Evolutionary conservation across 2,329 filamentous ascomycete genomes (phyloP).

Genomic region (Corinectria fuckeliana): DNA sequence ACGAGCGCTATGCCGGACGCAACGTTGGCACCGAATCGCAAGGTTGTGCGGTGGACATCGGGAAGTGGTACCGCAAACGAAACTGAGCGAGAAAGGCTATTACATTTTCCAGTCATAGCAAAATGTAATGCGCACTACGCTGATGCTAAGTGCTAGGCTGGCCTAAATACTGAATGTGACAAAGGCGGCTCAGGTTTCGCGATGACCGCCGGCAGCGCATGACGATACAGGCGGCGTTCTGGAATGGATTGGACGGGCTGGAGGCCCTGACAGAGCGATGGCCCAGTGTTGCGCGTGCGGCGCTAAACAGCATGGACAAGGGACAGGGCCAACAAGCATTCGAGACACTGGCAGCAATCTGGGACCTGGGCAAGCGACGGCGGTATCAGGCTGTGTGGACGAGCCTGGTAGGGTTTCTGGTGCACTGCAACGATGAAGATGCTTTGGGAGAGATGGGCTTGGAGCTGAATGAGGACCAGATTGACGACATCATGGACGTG

Average conservation of each 20-base stretch:
- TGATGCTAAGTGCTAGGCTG: no score
- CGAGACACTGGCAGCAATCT: not conserved
- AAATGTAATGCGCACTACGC: no score
- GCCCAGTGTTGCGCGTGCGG: not conserved
- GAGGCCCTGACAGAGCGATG: constrained; percentile 5
- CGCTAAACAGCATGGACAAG: constrained; percentile 1
- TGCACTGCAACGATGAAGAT: not conserved
- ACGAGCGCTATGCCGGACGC: not conserved
- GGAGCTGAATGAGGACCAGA: not conserved
- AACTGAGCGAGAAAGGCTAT: not conserved
- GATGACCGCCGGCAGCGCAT: not conserved
- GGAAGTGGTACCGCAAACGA: not conserved
- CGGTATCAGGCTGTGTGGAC: not conserved
- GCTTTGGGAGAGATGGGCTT: not conserved
- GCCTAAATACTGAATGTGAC: no score
- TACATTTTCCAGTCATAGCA: no score
- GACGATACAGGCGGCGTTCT: not conserved
- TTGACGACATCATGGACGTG: not conserved
- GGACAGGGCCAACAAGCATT: not conserved
- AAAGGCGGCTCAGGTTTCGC: not conserved
- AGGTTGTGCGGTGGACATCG: constrained; percentile 1
- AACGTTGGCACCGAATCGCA: constrained; percentile 6
- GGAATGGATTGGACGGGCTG: constrained; percentile 1
- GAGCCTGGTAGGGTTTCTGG: not conserved
- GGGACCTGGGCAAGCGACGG: not conserved